Base-by-base conservation (phyloP, 2,329 filamentous ascomycete genomes). In the Sporothrix curviconia region DNA sequence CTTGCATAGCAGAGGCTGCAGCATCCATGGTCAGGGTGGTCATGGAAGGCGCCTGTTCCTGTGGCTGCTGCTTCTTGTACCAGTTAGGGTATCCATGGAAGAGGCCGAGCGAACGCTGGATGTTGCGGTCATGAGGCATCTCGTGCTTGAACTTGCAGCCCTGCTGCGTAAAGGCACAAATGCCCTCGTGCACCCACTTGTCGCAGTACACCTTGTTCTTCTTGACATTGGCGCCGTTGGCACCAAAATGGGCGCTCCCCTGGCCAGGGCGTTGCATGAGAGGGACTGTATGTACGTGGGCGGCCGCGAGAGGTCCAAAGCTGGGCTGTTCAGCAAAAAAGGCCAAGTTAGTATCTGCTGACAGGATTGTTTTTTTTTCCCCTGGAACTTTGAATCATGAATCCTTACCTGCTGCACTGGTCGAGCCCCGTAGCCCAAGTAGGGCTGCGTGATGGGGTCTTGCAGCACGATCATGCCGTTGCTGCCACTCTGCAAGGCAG, bases 111-210 rank as follows among this genome's bases (percentile, higher is more conserved):
- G 79, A 76, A 43, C 81, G 74, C 64, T 95, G 82, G 1, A 84
- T 88, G 0, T 76, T 74, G 52, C 77, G 76, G 62, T 91, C 84
- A 25, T 74, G 71, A 0, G 92, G 92, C 87, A 96, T 95, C 69
- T 94, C 89, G 69, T 96, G 92, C 73, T 91, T 92, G 76, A 85
- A 96, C 63, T 86, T 84, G 74, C 92, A 96, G 0, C 92, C 91
- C 66, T 92, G 86, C 69, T 95, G 89, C 3, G 81, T 85, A 69
- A 90, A 96, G 61, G 87, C 87, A 69, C 92, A 96, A 43, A 89
- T 83, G 19, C 90, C 91, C 59, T 88, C 86, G 64, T 89, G 85
- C 56, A 96, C 86, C 91, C 91, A 96, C 70, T 92, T 90, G 59
- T 90, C 89, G 72, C 91, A 96, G 70, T 87, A 95, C 24, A 87